Evolutionary conservation across 164 flowering plant genomes (phyloP).

Genomic region (Liquidambar formosana): DNA sequence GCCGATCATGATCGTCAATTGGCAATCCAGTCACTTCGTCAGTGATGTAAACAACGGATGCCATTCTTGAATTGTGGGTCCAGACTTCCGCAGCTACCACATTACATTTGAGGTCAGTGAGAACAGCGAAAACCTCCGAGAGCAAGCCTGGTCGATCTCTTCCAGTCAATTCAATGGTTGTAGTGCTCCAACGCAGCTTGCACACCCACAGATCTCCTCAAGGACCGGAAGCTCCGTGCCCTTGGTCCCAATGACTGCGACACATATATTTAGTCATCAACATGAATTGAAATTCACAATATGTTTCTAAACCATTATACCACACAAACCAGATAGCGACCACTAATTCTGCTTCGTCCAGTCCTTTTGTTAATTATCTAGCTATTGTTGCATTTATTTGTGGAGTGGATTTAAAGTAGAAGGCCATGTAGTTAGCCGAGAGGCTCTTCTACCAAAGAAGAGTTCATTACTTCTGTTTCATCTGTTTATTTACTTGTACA

Average conservation of each 20-base stretch:
- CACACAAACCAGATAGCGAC: not conserved
- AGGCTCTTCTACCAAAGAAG: not conserved
- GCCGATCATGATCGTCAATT: constrained; percentile 60
- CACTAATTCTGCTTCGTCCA: not conserved
- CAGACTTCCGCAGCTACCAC: constrained; percentile 90
- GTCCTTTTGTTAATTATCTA: constrained; percentile 2
- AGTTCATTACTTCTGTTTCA: not conserved
- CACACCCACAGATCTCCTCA: constrained; percentile 75
- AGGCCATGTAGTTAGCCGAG: not conserved
- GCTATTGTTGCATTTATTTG: not conserved
- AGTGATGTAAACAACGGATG: constrained; percentile 84
- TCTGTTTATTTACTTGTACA: not conserved
- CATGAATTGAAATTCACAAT: constrained; percentile 1
- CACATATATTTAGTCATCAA: constrained; percentile 18
- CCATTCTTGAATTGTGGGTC: constrained; percentile 97
- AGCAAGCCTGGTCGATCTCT: constrained; percentile 90
- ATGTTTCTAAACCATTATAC: not conserved
- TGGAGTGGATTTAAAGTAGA: not conserved
- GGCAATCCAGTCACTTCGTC: constrained; percentile 61
- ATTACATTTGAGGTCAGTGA: constrained; percentile 82
- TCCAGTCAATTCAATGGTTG: constrained; percentile 81
- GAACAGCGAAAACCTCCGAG: constrained; percentile 90
- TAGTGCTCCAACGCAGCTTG: constrained; percentile 64
- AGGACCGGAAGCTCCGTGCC: constrained; percentile 51
- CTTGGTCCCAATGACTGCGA: constrained; percentile 69